Base-by-base conservation (phyloP, 805 yeast species). In the Spathaspora sp. region DNA sequence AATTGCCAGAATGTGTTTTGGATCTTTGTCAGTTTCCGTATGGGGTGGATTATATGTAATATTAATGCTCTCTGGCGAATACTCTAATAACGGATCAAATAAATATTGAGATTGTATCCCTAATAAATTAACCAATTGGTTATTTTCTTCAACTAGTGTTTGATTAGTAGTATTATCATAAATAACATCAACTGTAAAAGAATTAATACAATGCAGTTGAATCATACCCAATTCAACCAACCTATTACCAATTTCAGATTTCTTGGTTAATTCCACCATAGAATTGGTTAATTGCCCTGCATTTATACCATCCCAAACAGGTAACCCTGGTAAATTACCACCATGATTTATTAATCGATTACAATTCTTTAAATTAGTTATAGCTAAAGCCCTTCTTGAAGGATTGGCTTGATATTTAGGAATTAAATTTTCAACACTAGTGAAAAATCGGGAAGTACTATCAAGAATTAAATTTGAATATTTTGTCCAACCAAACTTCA, bases 31-130 rank as follows among this genome's bases (percentile, higher is more conserved):
- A 11, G 40, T 35, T 35, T 23, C 6, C 3, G 0, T 56, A 47
- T 1, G 60, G 63, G 96, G 96, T 0, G 89, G 82, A 47, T 67
- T 74, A 63, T 93, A 92, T 1, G 80, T 75, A 52, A 79, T 75
- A 54, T 87, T 93, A 39, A 96, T 82, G 29, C 85, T 82, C 66
- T 93, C 97, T 0, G 97, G 98, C 0, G 96, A 88, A 64, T 93
- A 93, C 66, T 92, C 97, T 5, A 89, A 78, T 50, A 91, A 69
- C 0, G 97, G 97, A 61, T 93, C 96, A 66, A 93, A 93, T 39
- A 93, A 68, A 58, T 87, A 93, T 56, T 92, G 97, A 42, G 89
- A 69, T 65, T 92, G 97, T 42, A 85, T 85, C 0, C 98, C 98
- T 5, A 93, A 68, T 35, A 86, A 65, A 54, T 78, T 86, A 0